Evolutionary conservation across 2,329 filamentous ascomycete species (phyloP), one percentile per base, ranked within the genome.

Genomic region (Fusarium aywerte): DNA sequence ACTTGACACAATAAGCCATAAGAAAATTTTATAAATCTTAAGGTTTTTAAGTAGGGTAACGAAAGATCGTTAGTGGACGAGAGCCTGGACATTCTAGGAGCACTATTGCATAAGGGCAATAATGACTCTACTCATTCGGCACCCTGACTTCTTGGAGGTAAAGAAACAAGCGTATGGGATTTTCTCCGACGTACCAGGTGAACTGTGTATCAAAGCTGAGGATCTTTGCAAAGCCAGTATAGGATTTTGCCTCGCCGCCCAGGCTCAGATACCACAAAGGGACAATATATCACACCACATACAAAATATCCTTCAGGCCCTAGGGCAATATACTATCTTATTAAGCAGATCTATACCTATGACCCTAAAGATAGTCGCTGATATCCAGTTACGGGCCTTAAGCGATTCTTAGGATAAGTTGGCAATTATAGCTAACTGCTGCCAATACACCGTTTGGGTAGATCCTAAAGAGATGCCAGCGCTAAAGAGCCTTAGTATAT

Each of bases 381-480:
- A 56, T 7, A 56, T 56, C 9, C 13, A 49, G 8, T 49, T 4
- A 9, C 43, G 35, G 21, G 1, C 27, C 1, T 12, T 55, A 7
- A 0, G 2, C 4, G 13, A 40, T 2, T 2, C 43, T 29, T 49
- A 35, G 52, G 52, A 56, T 29, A 49, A n/a, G 10, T 21, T 40
- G 29, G 35, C 43, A n/a, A 56, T 56, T 9, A 56, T 50, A 10
- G 52, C 52, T 18, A 56, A 56, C 27, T 56, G 43, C 7, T 56
- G 29, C 29, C 43, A 56, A 18, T 56, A 56, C 5, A 5, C 1
- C 29, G 40, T 29, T 3, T 4, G 16, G 12, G 39, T 40, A 21
- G 4, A 49, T n/a, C 12, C 27, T 10, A 23, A 5, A 18, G 9
- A 31, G 0, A 38, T 29, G 21, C 2, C 33, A 33, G 3, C 27